These are phyloP conservation scores for Fraxinus excelsior DNA, from an alignment of 257 asterid genomes.

Conservation along the genomic window DNA sequence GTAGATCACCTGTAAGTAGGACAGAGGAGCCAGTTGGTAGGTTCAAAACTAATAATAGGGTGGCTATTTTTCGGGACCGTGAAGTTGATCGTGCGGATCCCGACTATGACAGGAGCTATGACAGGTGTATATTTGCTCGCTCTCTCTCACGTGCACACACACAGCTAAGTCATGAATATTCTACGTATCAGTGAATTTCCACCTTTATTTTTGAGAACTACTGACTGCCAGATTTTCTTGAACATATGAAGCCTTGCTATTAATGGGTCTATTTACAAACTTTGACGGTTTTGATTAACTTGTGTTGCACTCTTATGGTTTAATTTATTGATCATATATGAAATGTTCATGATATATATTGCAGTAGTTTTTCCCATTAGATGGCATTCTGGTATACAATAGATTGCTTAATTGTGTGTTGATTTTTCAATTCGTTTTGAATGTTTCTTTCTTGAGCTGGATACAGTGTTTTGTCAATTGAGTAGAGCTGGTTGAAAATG, in stretches of 20 bases:
- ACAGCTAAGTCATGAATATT: neutral
- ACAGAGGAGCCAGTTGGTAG: conserved; percentile 76
- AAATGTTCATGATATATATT: neutral
- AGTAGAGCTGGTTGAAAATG: conserved; percentile 21
- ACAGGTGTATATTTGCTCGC: conserved; percentile 50
- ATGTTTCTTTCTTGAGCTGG: neutral
- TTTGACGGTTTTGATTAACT: neutral
- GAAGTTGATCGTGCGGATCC: conserved; percentile 95
- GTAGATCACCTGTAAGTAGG: conserved; percentile 74
- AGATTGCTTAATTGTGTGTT: neutral
- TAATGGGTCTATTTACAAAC: neutral
- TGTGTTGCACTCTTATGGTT: neutral
- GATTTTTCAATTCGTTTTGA: neutral
- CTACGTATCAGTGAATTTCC: neutral
- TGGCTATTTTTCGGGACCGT: conserved; percentile 95
- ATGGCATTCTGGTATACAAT: neutral
- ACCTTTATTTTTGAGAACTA: neutral
- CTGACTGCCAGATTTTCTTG: conserved; percentile 1
- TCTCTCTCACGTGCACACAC: neutral
- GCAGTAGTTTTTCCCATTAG: neutral
- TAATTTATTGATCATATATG: neutral
- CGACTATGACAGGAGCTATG: conserved; percentile 90
- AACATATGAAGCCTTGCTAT: neutral
- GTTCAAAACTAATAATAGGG: conserved; percentile 64
- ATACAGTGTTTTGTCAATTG: conserved; percentile 3